Evolutionary conservation across 2,329 filamentous ascomycete genomes (phyloP).

Genomic region (Fusarium sp.): DNA sequence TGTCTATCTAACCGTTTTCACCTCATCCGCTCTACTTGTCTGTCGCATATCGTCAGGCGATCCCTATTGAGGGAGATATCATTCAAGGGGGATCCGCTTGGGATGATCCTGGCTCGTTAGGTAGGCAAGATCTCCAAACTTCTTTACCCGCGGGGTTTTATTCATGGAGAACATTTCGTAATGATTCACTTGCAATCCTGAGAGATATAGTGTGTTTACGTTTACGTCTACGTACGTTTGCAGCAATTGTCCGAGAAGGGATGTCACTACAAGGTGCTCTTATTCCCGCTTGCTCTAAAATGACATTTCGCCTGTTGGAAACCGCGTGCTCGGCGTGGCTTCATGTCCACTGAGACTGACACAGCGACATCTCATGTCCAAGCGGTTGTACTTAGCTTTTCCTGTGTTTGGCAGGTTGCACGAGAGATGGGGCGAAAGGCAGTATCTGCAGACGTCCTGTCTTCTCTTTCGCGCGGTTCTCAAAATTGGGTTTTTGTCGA

Average conservation of each 20-base stretch:
- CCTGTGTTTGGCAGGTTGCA: conserved; percentile 32
- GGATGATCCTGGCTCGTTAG: conserved; percentile 7
- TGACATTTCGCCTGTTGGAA: conserved; percentile 7
- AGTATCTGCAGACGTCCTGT: not conserved
- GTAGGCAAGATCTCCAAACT: conserved; percentile 13
- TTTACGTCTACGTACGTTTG: not conserved
- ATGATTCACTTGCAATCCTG: not conserved
- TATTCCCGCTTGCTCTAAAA: not conserved
- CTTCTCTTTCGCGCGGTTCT: not conserved
- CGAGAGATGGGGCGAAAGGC: conserved; percentile 17
- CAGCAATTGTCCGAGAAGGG: not conserved
- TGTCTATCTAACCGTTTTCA: not conserved
- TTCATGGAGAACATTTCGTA: not conserved
- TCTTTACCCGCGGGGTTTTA: conserved; percentile 14
- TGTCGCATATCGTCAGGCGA: conserved; percentile 26
- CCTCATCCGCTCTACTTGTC: not conserved
- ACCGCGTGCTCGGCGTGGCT: not conserved
- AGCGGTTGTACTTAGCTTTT: not conserved
- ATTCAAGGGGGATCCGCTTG: conserved; percentile 19
- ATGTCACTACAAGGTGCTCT: not conserved
- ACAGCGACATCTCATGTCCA: conserved; percentile 26
- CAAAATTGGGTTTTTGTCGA: not conserved
- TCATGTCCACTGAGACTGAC: conserved; percentile 21
- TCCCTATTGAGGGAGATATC: conserved; percentile 28
- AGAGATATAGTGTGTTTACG: not conserved